Evolutionary conservation across 495 filamentous ascomycete genomes (phyloP).

Genomic region (Elasticomyces elasticus): DNA sequence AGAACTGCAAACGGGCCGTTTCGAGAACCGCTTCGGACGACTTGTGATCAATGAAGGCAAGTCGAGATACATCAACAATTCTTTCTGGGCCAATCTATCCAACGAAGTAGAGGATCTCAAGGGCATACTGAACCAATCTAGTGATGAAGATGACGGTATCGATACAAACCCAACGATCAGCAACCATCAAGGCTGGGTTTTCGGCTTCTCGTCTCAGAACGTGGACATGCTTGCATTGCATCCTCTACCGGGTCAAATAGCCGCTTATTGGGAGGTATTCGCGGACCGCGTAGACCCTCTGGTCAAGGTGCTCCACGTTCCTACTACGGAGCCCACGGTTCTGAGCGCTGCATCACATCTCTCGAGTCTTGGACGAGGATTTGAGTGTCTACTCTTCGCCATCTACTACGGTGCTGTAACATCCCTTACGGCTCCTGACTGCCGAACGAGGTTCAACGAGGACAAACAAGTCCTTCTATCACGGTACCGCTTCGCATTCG

Average conservation of each 20-base stretch:
- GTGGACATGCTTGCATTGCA: conserved; percentile 32
- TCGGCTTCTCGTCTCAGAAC: conserved; percentile 38
- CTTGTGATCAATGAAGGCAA: conserved; percentile 71
- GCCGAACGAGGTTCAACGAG: conserved; percentile 44
- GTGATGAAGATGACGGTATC: conserved; percentile 58
- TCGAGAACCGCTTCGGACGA: conserved; percentile 53
- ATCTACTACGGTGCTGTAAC: conserved; percentile 70
- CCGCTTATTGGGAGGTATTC: conserved; percentile 35
- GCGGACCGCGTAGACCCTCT: conserved; percentile 53
- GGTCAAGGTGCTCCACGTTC: conserved; percentile 54
- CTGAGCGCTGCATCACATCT: conserved; percentile 26
- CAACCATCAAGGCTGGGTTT: conserved; percentile 53
- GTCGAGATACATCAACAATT: conserved; percentile 78
- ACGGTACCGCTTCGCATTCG: conserved; percentile 68
- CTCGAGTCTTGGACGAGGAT: conserved; percentile 25
- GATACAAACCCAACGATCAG: conserved; percentile 21
- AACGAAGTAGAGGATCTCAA: conserved; percentile 72
- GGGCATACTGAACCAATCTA: conserved; percentile 58
- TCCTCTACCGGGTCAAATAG: conserved; percentile 29
- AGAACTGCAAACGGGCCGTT: conserved; percentile 22
- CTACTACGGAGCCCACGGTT: conserved; percentile 29
- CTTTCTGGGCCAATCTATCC: conserved; percentile 79
- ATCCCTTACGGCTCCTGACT: conserved; percentile 49
- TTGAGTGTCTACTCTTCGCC: conserved; percentile 65
- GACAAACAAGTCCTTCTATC: conserved; percentile 46